Evolutionary conservation across 768 basidiomycete species (phyloP).

Genomic region (Boletus subparvulus): DNA sequence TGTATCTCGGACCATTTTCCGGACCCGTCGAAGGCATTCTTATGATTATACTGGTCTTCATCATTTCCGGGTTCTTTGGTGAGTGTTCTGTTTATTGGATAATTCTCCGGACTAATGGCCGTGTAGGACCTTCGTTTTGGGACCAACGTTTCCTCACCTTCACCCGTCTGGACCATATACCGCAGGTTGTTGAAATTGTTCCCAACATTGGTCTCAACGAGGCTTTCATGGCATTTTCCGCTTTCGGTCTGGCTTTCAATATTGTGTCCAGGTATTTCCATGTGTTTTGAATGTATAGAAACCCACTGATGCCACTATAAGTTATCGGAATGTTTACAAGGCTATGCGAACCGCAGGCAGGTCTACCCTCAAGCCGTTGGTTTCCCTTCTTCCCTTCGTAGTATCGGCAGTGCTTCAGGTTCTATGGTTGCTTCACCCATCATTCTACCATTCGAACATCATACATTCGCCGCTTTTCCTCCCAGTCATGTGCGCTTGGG

Average conservation of each 20-base stretch:
- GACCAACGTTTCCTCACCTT: conserved; percentile 66
- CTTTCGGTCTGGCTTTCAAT: conserved; percentile 71
- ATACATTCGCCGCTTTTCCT: conserved; percentile 76
- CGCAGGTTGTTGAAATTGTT: conserved; percentile 44
- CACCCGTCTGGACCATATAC: conserved; percentile 51
- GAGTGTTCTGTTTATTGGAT: conserved; percentile 14
- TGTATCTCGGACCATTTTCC: conserved; percentile 91
- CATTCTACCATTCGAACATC: conserved; percentile 59
- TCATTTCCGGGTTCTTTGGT: conserved; percentile 78
- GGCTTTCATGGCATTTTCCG: conserved; percentile 81
- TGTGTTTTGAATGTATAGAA: not conserved
- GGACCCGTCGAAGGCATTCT: conserved; percentile 97
- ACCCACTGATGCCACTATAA: conserved; percentile 27
- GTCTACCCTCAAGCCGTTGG: conserved; percentile 54
- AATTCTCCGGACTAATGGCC: not conserved
- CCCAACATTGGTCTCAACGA: conserved; percentile 81
- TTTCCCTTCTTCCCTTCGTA: conserved; percentile 79
- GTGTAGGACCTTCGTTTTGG: conserved; percentile 76
- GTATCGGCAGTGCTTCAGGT: conserved; percentile 69
- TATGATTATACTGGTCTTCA: conserved; percentile 74
- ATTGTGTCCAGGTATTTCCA: conserved; percentile 61
- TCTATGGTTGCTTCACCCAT: conserved; percentile 76
- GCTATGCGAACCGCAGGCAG: conserved; percentile 45
- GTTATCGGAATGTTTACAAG: conserved; percentile 80
- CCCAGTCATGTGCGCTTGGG: conserved; percentile 91